phyloP scores from a whole-genome alignment of 768 basidiomycete genomes.

The Wakefieldia striispora region DNA sequence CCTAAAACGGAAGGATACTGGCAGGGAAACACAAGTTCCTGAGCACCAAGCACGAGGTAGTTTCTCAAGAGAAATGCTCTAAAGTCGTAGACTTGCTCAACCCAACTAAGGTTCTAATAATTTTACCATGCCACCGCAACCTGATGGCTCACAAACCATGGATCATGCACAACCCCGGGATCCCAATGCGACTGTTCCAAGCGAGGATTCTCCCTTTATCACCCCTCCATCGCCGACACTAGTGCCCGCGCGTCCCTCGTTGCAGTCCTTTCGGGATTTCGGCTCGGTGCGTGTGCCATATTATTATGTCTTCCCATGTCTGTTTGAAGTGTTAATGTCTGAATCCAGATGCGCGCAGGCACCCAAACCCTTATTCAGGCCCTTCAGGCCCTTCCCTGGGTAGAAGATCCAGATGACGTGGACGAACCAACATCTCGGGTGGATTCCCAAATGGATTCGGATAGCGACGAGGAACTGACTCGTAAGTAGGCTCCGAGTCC shows the following conservation, averaged over 20 bases:
- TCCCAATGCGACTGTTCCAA: constrained; percentile 15
- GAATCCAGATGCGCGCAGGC: constrained; percentile 73
- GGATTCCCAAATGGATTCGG: constrained; percentile 44
- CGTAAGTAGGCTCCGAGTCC: constrained; percentile 33
- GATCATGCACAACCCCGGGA: constrained; percentile 4
- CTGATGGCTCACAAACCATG: constrained; percentile 8
- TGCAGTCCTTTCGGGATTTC: constrained; percentile 59
- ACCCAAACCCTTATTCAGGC: constrained; percentile 90
- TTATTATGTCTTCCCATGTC: background rate
- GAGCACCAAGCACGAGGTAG: constrained; percentile 31
- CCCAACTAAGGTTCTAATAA: constrained; percentile 8
- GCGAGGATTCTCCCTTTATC: constrained; percentile 67
- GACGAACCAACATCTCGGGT: constrained; percentile 51
- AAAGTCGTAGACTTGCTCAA: constrained; percentile 9
- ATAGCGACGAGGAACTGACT: constrained; percentile 60
- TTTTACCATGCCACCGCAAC: constrained; percentile 23
- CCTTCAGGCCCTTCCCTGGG: constrained; percentile 81
- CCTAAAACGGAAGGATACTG: constrained; percentile 51
- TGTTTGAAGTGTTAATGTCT: constrained; percentile 2
- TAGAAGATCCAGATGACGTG: constrained; percentile 64
- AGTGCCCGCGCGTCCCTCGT: constrained; percentile 40
- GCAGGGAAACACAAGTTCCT: constrained; percentile 34
- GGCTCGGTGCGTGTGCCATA: constrained; percentile 56
- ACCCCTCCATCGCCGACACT: constrained; percentile 67
- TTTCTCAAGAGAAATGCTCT: constrained; percentile 23